These are phyloP conservation scores for Cyberlindnera lachancei DNA, from an alignment of 805 yeast species.

Conservation along the genomic window DNA sequence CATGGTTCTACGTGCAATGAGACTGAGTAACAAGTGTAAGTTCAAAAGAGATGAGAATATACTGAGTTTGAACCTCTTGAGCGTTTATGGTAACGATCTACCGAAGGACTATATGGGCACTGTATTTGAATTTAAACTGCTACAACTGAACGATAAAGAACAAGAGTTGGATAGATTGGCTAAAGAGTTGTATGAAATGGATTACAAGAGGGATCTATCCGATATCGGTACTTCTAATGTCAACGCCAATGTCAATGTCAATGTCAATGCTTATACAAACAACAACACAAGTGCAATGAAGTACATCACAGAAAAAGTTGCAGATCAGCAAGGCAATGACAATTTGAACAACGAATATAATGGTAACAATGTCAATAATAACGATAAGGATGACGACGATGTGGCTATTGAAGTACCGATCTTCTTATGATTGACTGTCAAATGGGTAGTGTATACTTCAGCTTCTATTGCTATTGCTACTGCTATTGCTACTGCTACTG, in stretches of 20 bases:
- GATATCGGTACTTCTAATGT: too few species aligned
- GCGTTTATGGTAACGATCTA: constrained; percentile 22
- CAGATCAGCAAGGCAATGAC: not conserved
- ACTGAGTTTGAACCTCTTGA: constrained; percentile 38
- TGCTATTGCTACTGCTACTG: too few species aligned
- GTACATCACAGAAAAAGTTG: not conserved
- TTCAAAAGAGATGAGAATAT: constrained; percentile 44
- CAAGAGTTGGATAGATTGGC: constrained; percentile 1
- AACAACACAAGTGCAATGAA: too few species aligned
- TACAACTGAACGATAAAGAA: constrained; percentile 20
- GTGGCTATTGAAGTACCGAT: constrained; percentile 21
- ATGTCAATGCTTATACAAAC: too few species aligned
- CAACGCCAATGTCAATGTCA: too few species aligned
- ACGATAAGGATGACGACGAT: constrained; percentile 2
- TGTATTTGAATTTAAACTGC: constrained; percentile 30
- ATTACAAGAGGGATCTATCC: too few species aligned
- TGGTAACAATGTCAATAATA: constrained; percentile 27
- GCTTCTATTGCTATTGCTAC: too few species aligned
- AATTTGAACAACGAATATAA: constrained; percentile 44
- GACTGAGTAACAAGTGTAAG: constrained; percentile 44
- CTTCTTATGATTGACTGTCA: constrained; percentile 11
- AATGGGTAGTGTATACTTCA: too few species aligned
- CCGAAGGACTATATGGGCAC: constrained; percentile 34
- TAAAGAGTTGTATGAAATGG: not conserved
- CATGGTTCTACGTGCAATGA: constrained; percentile 41